Evolutionary conservation across 192 early-diverging fungal genomes (phyloP).

Genomic region (Coemansia sp.): DNA sequence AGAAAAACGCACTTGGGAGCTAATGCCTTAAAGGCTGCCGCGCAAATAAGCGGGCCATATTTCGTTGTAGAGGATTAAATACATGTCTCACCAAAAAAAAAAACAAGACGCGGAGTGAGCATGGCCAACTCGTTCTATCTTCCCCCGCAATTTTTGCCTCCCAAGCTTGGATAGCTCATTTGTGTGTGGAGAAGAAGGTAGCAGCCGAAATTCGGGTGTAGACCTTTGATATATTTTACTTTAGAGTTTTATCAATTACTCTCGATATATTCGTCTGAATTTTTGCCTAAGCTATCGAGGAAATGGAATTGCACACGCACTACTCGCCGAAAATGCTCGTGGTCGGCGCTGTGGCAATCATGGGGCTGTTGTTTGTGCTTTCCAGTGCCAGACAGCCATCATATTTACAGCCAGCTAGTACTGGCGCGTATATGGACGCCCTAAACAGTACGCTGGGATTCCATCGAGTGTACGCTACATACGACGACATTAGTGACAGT

Average conservation of each 20-base stretch:
- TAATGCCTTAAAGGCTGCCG: conserved; percentile 13
- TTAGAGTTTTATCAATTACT: not conserved
- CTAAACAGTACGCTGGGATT: conserved; percentile 32
- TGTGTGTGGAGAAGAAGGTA: not conserved
- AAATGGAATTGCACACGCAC: not conserved
- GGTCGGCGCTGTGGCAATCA: not conserved
- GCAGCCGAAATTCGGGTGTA: not conserved
- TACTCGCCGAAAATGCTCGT: not conserved
- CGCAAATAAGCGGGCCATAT: conserved; percentile 26
- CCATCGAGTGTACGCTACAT: too few species aligned
- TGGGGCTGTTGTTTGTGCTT: not conserved
- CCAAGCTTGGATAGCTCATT: not conserved
- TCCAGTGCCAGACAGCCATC: not conserved
- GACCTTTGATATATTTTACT: not conserved
- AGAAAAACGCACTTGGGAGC: conserved; percentile 10
- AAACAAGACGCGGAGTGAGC: not conserved
- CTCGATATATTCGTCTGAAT: not conserved
- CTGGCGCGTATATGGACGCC: conserved; percentile 9
- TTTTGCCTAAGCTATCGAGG: not conserved
- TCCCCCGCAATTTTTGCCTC: not conserved
- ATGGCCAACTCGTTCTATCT: not conserved
- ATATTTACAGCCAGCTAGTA: not conserved
- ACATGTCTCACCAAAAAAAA: conserved; percentile 12
- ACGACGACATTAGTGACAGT: too few species aligned
- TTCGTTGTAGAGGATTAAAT: conserved; percentile 37